These are phyloP conservation scores for Debaryomyces castellii DNA, from an alignment of 805 yeast species.

Conservation along the genomic window DNA sequence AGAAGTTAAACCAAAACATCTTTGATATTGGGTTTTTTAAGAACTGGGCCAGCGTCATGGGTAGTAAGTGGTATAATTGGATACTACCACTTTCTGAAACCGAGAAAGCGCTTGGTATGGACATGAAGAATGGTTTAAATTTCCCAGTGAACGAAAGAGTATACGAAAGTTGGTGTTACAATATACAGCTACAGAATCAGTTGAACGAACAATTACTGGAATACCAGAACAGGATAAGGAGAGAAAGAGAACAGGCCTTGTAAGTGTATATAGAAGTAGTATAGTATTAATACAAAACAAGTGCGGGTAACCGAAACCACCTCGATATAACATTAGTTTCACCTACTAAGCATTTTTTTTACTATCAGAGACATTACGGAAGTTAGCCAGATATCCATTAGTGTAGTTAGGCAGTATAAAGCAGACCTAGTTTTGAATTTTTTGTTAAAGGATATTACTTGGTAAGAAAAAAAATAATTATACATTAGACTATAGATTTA, in stretches of 20 bases:
- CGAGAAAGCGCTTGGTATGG: constrained; percentile 13
- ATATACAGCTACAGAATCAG: constrained; percentile 45
- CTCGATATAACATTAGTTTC: background rate
- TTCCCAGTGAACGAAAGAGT: constrained; percentile 47
- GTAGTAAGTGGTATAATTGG: constrained; percentile 66
- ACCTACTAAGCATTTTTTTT: background rate
- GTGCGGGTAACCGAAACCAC: constrained; percentile 4
- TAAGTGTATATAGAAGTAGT: background rate
- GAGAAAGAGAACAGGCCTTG: constrained; percentile 9
- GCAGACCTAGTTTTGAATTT: background rate
- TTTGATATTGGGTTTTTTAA: constrained; percentile 66
- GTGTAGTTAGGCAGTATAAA: background rate
- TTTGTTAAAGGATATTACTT: background rate
- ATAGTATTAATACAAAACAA: background rate
- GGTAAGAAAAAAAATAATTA: background rate
- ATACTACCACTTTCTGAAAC: constrained; percentile 52
- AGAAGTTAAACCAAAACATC: constrained; percentile 57
- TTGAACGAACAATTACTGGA: constrained; percentile 41
- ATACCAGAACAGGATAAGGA: constrained; percentile 15
- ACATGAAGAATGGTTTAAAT: constrained; percentile 47
- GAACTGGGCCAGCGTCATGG: constrained; percentile 79
- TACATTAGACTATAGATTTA: background rate
- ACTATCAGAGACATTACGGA: background rate
- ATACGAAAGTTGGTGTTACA: constrained; percentile 38
- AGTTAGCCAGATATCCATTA: background rate